Conservation (phyloP, 805 yeast genomes). For the Clavispora asparagi region DNA sequence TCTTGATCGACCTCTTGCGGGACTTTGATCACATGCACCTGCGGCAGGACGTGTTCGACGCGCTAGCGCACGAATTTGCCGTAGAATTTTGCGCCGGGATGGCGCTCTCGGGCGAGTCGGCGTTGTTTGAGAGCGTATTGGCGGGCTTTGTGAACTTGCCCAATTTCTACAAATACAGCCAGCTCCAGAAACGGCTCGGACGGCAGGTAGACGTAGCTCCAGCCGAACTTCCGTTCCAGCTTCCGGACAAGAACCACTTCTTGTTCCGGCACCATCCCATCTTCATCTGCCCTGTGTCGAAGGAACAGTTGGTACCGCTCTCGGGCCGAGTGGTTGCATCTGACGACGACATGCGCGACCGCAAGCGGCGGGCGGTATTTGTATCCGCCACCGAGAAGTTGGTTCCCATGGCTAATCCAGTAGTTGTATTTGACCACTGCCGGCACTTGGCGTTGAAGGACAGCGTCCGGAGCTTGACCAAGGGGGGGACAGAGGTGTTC, state of each 20-base stretch:
- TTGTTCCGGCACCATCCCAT: conserved; percentile 40
- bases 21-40: conserved; percentile 25
- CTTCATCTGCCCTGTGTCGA: conserved; percentile 42
- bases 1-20: conserved; percentile 27
- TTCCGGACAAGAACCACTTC: conserved; percentile 35
- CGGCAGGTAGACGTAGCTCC: conserved; percentile 1
- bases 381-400: conserved; percentile 8
- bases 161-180: conserved; percentile 37
- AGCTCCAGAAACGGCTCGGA: conserved; percentile 28
- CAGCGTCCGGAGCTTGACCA: conserved; percentile 37
- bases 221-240: conserved; percentile 36
- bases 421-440: conserved; percentile 37
- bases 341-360: conserved; percentile 9
- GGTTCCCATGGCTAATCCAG: conserved; percentile 24
- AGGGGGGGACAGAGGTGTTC: conserved; percentile 34
- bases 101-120: conserved; percentile 35
- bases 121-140: conserved; percentile 35
- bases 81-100: conserved; percentile 34
- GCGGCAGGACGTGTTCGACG: conserved; percentile 26
- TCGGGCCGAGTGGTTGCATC: conserved; percentile 7
- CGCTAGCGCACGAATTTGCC: conserved; percentile 35
- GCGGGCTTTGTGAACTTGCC: conserved; percentile 40
- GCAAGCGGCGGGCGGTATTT: conserved; percentile 7
- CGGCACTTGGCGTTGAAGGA: conserved; percentile 39
- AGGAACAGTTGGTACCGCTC: conserved; percentile 38